Base-by-base conservation (phyloP, 306 rosid species). In the Sesbania bispinosa region DNA sequence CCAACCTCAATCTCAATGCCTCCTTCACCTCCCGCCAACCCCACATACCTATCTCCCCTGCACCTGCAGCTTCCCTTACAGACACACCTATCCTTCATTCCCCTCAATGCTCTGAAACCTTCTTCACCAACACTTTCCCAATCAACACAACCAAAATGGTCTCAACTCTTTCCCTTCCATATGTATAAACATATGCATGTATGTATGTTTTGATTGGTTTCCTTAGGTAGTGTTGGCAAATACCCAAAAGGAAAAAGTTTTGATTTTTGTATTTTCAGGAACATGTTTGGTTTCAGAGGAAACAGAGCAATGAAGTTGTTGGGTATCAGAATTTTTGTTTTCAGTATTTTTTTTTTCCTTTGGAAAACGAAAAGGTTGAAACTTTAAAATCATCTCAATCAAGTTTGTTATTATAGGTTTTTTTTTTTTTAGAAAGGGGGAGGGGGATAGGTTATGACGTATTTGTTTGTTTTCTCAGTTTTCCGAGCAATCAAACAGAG, bases 111-210 rank as follows among this genome's bases (percentile, higher is more conserved):
- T 69, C 96, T 10, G 82, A 62, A 2, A 60, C 75, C 54, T 46
- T 66, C 42, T 80, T 71, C 66, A 78, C 76, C 61, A 67, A 83
- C 51, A 86, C 86, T 32, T 92, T 89, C 53, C 82, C 81, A 10
- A 71, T 89, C 53, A 71, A 76, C 45, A 72, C 53, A 16, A 75
- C 68, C 5, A 46, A 84, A 29, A 38, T 7, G 96, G 98, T 92
- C 74, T 41, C 83, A 42, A 45, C 77, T 82, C 33, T 27, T 61
- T 52, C 3, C 18, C 10, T 32, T 15, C 58, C 10, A 4, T 4
- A n/a, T 10, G 10, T 19, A 0, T 50, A 60, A 3, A 60, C 24
- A 57, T 30, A 6, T 15, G 3, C 6, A 1, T 27, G n/a, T 42
- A 3, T 24, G 7, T 19, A 4, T 20, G 7, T 2, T 5, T 14